These are phyloP conservation scores for Excoecaria agallocha DNA, from an alignment of 345 rosid genomes.

Conservation along the genomic window DNA sequence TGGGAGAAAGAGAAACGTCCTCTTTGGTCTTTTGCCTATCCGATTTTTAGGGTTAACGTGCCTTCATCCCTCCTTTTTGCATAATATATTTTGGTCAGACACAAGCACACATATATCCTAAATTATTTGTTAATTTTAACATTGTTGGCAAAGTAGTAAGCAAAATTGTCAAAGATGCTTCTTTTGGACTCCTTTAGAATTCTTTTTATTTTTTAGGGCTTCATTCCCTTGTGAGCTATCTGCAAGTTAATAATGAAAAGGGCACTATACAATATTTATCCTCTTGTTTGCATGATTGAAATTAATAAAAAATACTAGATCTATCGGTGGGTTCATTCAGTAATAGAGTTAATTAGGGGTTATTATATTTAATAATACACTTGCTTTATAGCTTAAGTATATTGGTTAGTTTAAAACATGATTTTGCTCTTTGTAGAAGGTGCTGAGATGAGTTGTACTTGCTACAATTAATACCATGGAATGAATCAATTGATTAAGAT, in stretches of 20 bases:
- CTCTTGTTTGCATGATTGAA: conserved; percentile 60
- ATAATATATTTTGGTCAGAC: too few relatives aligned
- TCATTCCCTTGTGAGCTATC: conserved; percentile 21
- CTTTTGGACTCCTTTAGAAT: conserved; percentile 32
- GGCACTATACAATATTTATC: conserved; percentile 12
- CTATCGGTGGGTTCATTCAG: conserved; percentile 30
- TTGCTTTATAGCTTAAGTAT: conserved; percentile 15
- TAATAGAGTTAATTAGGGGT: conserved; percentile 1
- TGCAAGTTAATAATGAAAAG: conserved; percentile 10
- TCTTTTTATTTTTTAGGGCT: neutral
- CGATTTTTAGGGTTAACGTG: neutral
- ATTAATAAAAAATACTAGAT: conserved; percentile 13
- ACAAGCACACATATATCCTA: too few relatives aligned
- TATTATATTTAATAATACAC: neutral
- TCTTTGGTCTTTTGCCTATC: neutral
- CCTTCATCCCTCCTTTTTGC: neutral
- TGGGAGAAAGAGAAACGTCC: neutral
- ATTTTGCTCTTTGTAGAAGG: neutral
- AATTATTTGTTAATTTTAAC: conserved; percentile 7
- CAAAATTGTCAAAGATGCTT: conserved; percentile 43
- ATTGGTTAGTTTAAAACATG: neutral
- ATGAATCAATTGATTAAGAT: neutral
- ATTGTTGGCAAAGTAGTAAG: conserved; percentile 44
- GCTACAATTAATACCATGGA: neutral
- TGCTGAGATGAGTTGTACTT: neutral